Conservation (phyloP, 805 yeast genomes). For the Sugiyamaella chiloensis region DNA sequence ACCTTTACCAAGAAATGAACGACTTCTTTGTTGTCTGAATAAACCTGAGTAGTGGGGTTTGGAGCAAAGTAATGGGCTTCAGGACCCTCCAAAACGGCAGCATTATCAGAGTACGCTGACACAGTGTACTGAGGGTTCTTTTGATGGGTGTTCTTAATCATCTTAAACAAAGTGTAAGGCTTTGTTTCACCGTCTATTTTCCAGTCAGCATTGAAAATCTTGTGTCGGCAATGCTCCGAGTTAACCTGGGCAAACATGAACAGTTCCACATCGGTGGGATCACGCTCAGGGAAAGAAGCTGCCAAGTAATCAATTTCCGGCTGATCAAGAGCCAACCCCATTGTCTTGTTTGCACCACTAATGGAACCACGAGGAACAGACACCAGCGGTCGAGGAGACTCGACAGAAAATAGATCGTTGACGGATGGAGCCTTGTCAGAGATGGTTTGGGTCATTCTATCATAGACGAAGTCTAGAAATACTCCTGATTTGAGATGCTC, state of each 20-base stretch:
- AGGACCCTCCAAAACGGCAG: constrained; percentile 89
- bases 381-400: constrained; percentile 79
- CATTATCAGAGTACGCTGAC: constrained; percentile 95
- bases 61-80: constrained; percentile 78
- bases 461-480: constrained; percentile 70
- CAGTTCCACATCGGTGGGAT: constrained; percentile 96
- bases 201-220: constrained; percentile 98
- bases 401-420: constrained; percentile 72
- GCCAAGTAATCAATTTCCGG: constrained; percentile 90
- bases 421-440: constrained; percentile 58
- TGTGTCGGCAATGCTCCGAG: constrained; percentile 99
- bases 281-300: constrained; percentile 79
- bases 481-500: constrained; percentile 53
- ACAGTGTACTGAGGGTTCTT: constrained; percentile 77
- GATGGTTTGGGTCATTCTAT: constrained; percentile 80
- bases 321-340: constrained; percentile 91
- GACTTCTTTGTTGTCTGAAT: constrained; percentile 70
- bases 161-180: constrained; percentile 75
- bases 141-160: constrained; percentile 93
- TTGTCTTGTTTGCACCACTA: constrained; percentile 68
- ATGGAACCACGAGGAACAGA: constrained; percentile 53
- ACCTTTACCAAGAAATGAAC: constrained; percentile 92
- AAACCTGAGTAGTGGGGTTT: constrained; percentile 62
- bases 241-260: constrained; percentile 99
- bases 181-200: constrained; percentile 80